These are phyloP conservation scores for Lenzites betulinus DNA, from an alignment of 768 basidiomycete genomes.

Conservation along the genomic window DNA sequence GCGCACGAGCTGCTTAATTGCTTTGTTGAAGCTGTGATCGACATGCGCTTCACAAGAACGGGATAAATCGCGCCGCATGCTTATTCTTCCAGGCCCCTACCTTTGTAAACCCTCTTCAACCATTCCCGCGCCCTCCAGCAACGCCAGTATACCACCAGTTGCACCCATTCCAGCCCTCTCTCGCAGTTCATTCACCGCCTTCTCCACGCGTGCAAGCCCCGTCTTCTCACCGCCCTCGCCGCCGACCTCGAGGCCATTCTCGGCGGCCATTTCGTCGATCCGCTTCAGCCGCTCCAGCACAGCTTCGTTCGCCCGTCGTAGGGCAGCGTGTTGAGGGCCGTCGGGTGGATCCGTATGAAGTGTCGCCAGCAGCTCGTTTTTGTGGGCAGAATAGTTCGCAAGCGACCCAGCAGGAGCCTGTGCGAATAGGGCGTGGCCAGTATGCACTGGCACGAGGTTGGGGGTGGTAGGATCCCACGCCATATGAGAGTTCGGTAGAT, in stretches of 20 bases:
- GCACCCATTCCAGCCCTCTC: conserved; percentile 2
- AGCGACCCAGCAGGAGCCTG: conserved; percentile 37
- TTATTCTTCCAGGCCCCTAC: too few relatives aligned
- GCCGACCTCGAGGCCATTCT: conserved; percentile 42
- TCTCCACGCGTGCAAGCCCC: conserved; percentile 49
- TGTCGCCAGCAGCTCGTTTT: conserved; percentile 41
- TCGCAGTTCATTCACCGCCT: conserved; percentile 42
- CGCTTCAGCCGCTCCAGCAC: conserved; percentile 56
- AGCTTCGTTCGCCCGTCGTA: conserved; percentile 48
- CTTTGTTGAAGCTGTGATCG: too few relatives aligned
- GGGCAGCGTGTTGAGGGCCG: conserved; percentile 26
- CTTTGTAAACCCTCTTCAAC: not conserved
- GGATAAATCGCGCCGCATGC: too few relatives aligned
- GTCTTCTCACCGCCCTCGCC: conserved; percentile 46
- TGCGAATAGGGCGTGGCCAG: conserved; percentile 12
- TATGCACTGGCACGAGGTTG: not conserved
- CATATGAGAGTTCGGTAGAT: not conserved
- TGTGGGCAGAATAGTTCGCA: conserved; percentile 45
- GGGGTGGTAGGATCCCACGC: not conserved
- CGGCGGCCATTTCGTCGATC: conserved; percentile 48
- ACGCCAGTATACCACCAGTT: conserved; percentile 43
- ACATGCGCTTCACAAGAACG: too few relatives aligned
- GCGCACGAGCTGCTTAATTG: too few relatives aligned
- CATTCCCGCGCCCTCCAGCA: conserved; percentile 47
- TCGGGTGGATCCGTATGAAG: conserved; percentile 31